These are phyloP conservation scores for Naganishia cerealis DNA, from an alignment of 1,284 basidiomycete genomes.

Conservation along the genomic window DNA sequence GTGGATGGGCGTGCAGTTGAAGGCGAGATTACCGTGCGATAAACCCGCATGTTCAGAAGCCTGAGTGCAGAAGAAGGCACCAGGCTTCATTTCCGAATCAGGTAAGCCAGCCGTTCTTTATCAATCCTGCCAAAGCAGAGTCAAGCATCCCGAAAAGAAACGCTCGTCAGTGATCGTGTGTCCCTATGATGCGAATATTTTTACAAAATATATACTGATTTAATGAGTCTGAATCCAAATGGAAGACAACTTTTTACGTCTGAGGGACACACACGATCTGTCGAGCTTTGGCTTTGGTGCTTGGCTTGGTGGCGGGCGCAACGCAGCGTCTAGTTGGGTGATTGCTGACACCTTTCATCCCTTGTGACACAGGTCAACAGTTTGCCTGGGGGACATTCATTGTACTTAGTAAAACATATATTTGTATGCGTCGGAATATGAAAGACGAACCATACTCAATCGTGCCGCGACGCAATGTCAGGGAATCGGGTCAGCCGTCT, in stretches of 20 bases:
- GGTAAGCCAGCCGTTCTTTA: background rate
- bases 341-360: background rate
- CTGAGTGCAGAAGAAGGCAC: background rate
- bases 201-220: constrained; percentile 35
- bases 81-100: background rate
- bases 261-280: constrained; percentile 26
- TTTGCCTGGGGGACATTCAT: background rate
- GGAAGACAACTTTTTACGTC: constrained; percentile 33
- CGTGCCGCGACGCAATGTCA: too few relatives aligned
- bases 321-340: background rate
- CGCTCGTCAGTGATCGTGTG: background rate
- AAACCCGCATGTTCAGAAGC: background rate
- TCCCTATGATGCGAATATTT: constrained; percentile 33
- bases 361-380: background rate
- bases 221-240: constrained; percentile 36
- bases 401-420: background rate
- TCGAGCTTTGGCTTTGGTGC: background rate
- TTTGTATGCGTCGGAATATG: background rate
- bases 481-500: too few relatives aligned
- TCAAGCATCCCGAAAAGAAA: background rate
- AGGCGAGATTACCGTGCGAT: constrained; percentile 72
- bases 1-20: constrained; percentile 78
- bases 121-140: background rate
- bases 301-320: too few relatives aligned
- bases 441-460: background rate